Evolutionary conservation across 2,329 filamentous ascomycete species (phyloP), one percentile per base, ranked within the genome.

Genomic region (Akanthomyces muscarius): DNA sequence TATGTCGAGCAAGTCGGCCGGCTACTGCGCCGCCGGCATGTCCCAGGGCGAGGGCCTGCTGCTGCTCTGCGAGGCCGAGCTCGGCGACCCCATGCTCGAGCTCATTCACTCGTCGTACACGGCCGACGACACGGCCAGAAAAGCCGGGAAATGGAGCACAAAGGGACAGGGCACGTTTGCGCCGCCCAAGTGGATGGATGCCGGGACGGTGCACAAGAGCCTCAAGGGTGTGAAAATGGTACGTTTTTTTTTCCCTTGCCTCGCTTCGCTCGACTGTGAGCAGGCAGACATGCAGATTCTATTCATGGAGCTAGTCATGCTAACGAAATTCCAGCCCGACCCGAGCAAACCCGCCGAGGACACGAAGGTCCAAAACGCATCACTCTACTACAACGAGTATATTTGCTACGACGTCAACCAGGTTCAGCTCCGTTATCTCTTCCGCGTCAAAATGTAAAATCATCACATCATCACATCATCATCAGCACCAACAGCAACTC

Each of bases 1-100:
- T 70, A 92, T 92, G 82, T 89, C 86, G 0, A 89, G 85, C 72
- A 96, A 96, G 76, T 92, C 89, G 2, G 91, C 91, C 18, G 86
- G 86, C 69, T 96, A 96, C 77, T 95, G 91, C 72, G 83, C 75
- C 59, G 72, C 85, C 0, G 72, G 76, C 66, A 82, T 78, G 64
- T 89, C 88, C n/a, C 84, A 82, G n/a, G 83, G 85, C 23, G 85
- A 87, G 25, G 92, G 87, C 0, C 79, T 97, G 3, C 79, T 96
- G 4, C 81, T 97, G 21, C 86, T 97, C 1, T 96, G 92, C 69
- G 92, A 96, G 70, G 91, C 90, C 4, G 78, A 79, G 75, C 82
- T 97, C 3, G 92, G 92, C 6, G 76, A 87, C 41, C 91, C 91
- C 0, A 87, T 94, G 78, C 83, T 89, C 64, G 81, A 87, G 68